phyloP scores from a whole-genome alignment of 371 early-diverging fungal genomes.

The Mucor circinelloides region DNA sequence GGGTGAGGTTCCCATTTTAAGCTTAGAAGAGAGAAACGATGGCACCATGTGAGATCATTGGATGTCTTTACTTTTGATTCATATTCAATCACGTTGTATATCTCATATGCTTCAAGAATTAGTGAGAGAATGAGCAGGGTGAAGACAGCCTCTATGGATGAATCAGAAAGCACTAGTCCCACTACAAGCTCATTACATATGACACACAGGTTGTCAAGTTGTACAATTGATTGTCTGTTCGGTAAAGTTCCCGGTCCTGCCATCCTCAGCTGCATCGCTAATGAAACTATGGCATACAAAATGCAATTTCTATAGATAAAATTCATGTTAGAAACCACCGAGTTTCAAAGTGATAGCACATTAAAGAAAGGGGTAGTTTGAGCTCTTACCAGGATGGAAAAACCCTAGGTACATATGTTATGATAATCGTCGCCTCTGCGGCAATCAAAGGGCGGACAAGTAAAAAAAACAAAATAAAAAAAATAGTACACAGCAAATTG shows the following conservation, averaged over 20 bases:
- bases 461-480: not conserved
- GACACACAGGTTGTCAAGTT: not conserved
- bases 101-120: not conserved
- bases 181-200: not conserved
- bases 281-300: not conserved
- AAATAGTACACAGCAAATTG: not conserved
- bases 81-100: not conserved
- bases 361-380: not conserved
- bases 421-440: not conserved
- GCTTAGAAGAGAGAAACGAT: not conserved
- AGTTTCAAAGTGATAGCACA: not conserved
- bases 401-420: not conserved
- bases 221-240: not conserved
- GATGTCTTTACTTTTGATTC: not conserved
- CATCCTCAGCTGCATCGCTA: not conserved
- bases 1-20: not conserved
- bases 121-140: not conserved
- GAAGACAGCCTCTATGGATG: not conserved
- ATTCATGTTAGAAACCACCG: too few relatives aligned
- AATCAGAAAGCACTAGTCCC: not conserved
- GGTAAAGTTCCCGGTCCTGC: not conserved
- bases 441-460: slow-evolving; percentile 2
- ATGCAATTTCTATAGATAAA: too few relatives aligned
- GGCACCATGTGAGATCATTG: not conserved
- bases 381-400: not conserved